Evolutionary conservation across 2,329 filamentous ascomycete species (phyloP).

Genomic region (Aspergillus tanneri): DNA sequence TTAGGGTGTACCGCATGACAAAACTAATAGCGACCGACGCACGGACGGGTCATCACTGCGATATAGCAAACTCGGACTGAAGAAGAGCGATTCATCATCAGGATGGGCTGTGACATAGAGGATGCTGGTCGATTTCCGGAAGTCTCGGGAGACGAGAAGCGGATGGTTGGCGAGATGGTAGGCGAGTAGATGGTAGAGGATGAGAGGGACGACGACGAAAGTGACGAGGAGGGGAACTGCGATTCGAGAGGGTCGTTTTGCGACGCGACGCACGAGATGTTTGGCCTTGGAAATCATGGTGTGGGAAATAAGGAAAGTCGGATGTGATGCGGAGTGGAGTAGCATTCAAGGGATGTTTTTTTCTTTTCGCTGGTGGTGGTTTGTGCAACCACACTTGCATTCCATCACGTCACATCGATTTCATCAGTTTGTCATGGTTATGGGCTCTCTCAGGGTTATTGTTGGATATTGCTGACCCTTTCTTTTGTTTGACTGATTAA

Average conservation of each 20-base stretch:
- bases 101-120: constrained; percentile 41
- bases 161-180: constrained; percentile 40
- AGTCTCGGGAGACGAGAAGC: constrained; percentile 36
- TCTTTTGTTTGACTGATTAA: no score
- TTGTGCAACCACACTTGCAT: no score
- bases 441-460: no score
- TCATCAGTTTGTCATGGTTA: no score
- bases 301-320: no score
- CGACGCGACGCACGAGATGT: background rate
- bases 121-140: constrained; percentile 36
- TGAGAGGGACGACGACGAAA: constrained; percentile 26
- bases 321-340: no score
- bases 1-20: constrained; percentile 21
- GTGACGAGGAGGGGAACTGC: background rate
- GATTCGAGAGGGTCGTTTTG: background rate
- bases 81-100: constrained; percentile 31
- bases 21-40: constrained; percentile 20
- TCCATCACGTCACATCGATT: no score
- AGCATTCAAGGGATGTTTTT: no score
- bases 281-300: no score
- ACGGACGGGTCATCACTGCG: constrained; percentile 17
- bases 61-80: constrained; percentile 27
- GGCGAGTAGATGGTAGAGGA: constrained; percentile 39
- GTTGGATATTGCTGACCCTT: no score
- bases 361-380: no score